These are phyloP conservation scores for Panicum virgatum DNA, from an alignment of 202 grass and related monocot genomes.

Conservation along the genomic window DNA sequence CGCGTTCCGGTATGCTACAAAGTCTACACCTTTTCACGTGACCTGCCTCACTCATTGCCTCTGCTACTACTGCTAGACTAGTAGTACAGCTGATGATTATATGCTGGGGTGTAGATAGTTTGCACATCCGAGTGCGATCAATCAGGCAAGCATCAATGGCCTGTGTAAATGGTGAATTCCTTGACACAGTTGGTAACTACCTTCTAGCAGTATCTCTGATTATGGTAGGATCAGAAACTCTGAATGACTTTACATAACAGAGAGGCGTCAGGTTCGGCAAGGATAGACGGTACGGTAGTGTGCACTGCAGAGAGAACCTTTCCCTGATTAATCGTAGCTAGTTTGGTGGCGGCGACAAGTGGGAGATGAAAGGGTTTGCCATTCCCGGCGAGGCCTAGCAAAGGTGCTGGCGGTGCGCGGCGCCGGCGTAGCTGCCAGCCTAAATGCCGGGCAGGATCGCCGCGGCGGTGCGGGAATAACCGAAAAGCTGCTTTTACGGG, in stretches of 20 bases:
- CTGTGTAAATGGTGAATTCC: not conserved
- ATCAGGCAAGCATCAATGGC: not conserved
- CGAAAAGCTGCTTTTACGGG: constrained; percentile 27
- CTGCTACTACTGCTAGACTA: not conserved
- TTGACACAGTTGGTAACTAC: not conserved
- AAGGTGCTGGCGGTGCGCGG: too few species aligned
- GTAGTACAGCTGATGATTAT: too few species aligned
- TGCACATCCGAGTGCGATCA: not conserved
- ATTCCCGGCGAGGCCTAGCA: constrained; percentile 24
- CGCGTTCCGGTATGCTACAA: constrained; percentile 79
- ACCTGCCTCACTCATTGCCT: constrained; percentile 21
- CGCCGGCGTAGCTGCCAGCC: too few species aligned
- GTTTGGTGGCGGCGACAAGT: not conserved
- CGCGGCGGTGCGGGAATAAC: constrained; percentile 32
- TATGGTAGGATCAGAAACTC: not conserved
- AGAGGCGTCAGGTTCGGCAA: constrained; percentile 10
- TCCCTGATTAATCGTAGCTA: not conserved
- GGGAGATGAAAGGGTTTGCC: not conserved
- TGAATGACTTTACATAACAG: not conserved
- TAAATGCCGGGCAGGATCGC: not conserved
- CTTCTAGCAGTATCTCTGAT: not conserved
- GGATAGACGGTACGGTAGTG: not conserved
- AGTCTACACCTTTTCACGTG: constrained; percentile 22
- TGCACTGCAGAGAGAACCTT: not conserved
- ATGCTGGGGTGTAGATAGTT: not conserved